phyloP scores from a whole-genome alignment of 2,329 filamentous ascomycete species.

The Graphilbum fragrans region DNA sequence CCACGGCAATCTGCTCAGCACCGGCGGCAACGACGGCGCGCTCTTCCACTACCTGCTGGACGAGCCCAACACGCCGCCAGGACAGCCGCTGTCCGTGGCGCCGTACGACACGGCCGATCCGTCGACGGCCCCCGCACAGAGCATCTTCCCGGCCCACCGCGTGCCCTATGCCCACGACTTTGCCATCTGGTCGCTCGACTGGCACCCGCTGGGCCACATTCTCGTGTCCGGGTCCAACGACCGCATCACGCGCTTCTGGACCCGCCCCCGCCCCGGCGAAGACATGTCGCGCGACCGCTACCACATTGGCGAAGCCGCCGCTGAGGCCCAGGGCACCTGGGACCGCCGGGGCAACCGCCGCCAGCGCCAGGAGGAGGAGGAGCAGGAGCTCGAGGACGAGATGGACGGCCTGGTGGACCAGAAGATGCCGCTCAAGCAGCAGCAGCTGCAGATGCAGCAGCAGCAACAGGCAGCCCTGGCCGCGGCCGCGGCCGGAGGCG shows the following conservation, averaged over 20 bases:
- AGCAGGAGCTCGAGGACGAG: slow-evolving; percentile 88
- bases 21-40: slow-evolving; percentile 79
- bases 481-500: slow-evolving; percentile 18
- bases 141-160: slow-evolving; percentile 85
- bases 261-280: slow-evolving; percentile 72
- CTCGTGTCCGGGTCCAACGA: slow-evolving; percentile 94
- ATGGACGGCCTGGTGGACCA: slow-evolving; percentile 88
- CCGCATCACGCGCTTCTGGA: slow-evolving; percentile 94
- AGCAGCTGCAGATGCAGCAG: slow-evolving; percentile 5
- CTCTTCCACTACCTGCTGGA: slow-evolving; percentile 93
- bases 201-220: slow-evolving; percentile 94
- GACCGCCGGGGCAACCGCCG: slow-evolving; percentile 66
- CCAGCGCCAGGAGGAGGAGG: slow-evolving; percentile 81
- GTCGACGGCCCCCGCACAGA: slow-evolving; percentile 66
- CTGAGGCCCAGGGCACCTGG: slow-evolving; percentile 91
- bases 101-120: slow-evolving; percentile 81
- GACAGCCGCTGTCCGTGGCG: slow-evolving; percentile 58
- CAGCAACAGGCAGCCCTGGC: neutral
- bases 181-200: slow-evolving; percentile 94
- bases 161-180: slow-evolving; percentile 84
- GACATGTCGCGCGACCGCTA: slow-evolving; percentile 82
- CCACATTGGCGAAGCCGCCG: slow-evolving; percentile 87
- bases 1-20: slow-evolving; percentile 78
- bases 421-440: slow-evolving; percentile 54
- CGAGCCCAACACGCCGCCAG: slow-evolving; percentile 75